Conservation (phyloP, 768 basidiomycete species). For the Dentipellis sp. region DNA sequence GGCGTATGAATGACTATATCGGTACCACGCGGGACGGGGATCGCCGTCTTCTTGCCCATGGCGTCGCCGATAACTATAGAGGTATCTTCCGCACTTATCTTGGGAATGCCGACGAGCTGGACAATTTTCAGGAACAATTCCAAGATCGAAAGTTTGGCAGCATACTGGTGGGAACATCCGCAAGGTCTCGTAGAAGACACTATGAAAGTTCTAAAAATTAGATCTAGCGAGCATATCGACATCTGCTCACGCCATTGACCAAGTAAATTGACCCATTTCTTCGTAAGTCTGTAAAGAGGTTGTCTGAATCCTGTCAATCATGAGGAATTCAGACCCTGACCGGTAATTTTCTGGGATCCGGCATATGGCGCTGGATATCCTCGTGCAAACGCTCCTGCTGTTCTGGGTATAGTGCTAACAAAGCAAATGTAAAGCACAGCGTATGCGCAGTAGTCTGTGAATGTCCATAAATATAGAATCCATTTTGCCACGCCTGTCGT, state of each 20-base stretch:
- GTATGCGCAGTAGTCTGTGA: conserved; percentile 33
- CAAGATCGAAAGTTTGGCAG: background rate
- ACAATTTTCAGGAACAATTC: conserved; percentile 5
- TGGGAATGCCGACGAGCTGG: conserved; percentile 36
- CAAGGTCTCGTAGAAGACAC: conserved; percentile 43
- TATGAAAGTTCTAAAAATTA: conserved; percentile 9
- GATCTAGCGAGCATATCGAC: background rate
- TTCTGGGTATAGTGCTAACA: conserved; percentile 32
- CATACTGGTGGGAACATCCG: conserved; percentile 23
- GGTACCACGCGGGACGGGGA: conserved; percentile 36
- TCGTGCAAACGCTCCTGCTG: conserved; percentile 31
- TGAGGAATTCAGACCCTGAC: background rate
- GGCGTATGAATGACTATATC: conserved; percentile 26
- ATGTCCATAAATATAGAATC: background rate
- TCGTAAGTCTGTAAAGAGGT: conserved; percentile 16
- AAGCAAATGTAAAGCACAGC: conserved; percentile 27
- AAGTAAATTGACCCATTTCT: conserved; percentile 14
- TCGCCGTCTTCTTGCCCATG: conserved; percentile 28
- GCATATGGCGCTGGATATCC: conserved; percentile 25
- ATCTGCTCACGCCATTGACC: conserved; percentile 11
- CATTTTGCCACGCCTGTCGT: too few relatives aligned
- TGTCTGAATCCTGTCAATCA: background rate
- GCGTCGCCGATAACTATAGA: conserved; percentile 23
- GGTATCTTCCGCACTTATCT: conserved; percentile 37
- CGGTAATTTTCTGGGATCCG: conserved; percentile 16